Evolutionary conservation across 2,329 filamentous ascomycete genomes (phyloP).

Genomic region (Catunica adiposa): DNA sequence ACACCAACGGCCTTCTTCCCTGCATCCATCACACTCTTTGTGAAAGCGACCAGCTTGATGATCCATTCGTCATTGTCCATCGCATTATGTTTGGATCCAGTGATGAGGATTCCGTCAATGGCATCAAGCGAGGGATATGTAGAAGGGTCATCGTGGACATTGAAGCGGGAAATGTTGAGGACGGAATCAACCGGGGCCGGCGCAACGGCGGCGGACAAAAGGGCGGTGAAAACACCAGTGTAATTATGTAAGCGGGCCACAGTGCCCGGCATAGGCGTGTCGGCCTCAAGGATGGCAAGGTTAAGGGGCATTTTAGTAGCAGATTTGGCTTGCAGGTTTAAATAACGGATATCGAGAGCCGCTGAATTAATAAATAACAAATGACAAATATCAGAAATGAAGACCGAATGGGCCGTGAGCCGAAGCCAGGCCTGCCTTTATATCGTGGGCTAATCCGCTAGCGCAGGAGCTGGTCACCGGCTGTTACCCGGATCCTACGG

Average conservation of each 20-base stretch:
- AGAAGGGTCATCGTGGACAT: constrained; percentile 43
- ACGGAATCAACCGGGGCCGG: constrained; percentile 26
- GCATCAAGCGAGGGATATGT: constrained; percentile 56
- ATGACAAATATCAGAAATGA: too few species aligned
- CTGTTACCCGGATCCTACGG: not conserved
- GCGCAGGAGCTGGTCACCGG: not conserved
- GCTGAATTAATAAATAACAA: not conserved
- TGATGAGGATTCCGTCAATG: constrained; percentile 70
- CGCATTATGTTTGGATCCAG: constrained; percentile 57
- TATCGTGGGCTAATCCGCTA: not conserved
- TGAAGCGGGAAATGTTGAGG: constrained; percentile 46
- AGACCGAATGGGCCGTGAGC: not conserved
- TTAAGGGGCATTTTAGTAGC: constrained; percentile 35
- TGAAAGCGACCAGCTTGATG: constrained; percentile 52
- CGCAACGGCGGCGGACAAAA: constrained; percentile 38
- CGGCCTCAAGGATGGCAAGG: constrained; percentile 78
- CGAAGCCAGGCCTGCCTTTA: not conserved
- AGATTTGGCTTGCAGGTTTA: not conserved
- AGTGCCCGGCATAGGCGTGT: constrained; percentile 53
- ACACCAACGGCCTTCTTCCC: constrained; percentile 58
- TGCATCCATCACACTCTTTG: constrained; percentile 39
- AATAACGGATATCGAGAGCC: not conserved
- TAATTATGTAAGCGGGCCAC: constrained; percentile 54
- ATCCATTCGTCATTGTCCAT: constrained; percentile 68
- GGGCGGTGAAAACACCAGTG: constrained; percentile 48